A percentile compares a stretch with the other conserved stretches of the same genome.
These are phyloP conservation scores for Geotrichum europaeum DNA, from an alignment of 1,139 yeast genomes.

Conservation along the genomic window DNA sequence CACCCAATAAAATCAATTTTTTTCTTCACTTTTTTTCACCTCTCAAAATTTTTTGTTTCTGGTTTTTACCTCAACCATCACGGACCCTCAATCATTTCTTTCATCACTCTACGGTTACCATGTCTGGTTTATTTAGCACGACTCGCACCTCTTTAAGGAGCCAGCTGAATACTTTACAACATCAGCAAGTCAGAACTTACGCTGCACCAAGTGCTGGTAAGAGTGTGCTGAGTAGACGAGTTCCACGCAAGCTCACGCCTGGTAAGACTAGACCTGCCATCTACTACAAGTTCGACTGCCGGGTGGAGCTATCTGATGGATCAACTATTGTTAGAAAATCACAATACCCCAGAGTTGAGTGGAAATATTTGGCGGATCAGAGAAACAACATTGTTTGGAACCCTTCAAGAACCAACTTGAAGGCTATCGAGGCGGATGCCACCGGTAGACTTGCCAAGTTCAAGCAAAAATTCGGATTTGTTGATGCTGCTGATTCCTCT, in stretches of 20 bases:
- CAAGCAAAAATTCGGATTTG: constrained; percentile 62
- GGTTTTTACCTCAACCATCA: neutral
- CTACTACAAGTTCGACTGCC: constrained; percentile 80
- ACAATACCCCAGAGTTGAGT: constrained; percentile 82
- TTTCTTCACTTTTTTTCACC: neutral
- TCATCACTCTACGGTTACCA: neutral
- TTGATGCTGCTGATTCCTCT: constrained; percentile 25
- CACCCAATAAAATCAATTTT: neutral
- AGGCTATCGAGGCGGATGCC: constrained; percentile 69
- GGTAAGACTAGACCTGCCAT: constrained; percentile 93
- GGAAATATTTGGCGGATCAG: constrained; percentile 82
- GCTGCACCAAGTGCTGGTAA: constrained; percentile 21
- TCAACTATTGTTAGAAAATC: constrained; percentile 78
- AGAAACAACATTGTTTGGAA: constrained; percentile 85
- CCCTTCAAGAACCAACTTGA: constrained; percentile 72
- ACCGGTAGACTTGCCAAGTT: constrained; percentile 83
- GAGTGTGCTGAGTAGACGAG: constrained; percentile 25
- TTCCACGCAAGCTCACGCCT: constrained; percentile 35
- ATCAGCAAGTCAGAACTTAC: constrained; percentile 16
- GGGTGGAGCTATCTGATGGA: constrained; percentile 88
- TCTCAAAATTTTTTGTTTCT: neutral
- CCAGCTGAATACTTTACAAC: neutral
- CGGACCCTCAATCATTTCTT: neutral
- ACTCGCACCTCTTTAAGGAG: neutral
- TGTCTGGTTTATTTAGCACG: neutral